Percentiles rank a stretch among this genome's conserved stretches.
Evolutionary conservation across 2,329 filamentous ascomycete species (phyloP).

Genomic region (Mycocentrospora acerina): DNA sequence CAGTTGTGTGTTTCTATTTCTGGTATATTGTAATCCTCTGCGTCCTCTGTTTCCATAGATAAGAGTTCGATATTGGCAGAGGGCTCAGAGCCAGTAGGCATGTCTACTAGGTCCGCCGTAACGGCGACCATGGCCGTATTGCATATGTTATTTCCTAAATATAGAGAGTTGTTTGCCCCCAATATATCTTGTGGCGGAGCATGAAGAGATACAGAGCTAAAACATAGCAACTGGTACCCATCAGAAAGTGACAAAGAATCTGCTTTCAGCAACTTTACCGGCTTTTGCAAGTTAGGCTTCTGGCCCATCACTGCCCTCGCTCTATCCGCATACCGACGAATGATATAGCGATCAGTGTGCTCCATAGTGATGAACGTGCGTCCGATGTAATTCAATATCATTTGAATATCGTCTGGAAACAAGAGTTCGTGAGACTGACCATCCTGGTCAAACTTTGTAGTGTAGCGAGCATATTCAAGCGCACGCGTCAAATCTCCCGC

Average conservation of each 20-base stretch:
- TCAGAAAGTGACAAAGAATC: too few relatives aligned
- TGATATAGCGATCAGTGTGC: neutral
- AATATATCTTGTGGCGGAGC: neutral
- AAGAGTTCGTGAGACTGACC: constrained; percentile 6
- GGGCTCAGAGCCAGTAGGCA: too few relatives aligned
- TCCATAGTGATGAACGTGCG: constrained; percentile 2
- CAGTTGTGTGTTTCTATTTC: too few relatives aligned
- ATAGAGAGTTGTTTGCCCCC: neutral
- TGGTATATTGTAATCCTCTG: too few relatives aligned
- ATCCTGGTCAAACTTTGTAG: constrained; percentile 3
- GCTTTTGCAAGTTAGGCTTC: neutral
- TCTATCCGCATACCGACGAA: neutral
- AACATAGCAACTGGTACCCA: too few relatives aligned
- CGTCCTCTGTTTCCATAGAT: too few relatives aligned
- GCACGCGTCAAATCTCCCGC: constrained; percentile 28
- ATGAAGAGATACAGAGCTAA: neutral
- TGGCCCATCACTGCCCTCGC: neutral
- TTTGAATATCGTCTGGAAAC: constrained; percentile 23
- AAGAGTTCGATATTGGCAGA: too few relatives aligned
- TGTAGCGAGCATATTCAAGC: constrained; percentile 16
- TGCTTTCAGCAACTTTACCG: neutral
- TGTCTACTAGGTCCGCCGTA: too few relatives aligned
- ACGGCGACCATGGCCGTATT: too few relatives aligned
- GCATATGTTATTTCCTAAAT: neutral
- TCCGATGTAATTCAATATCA: constrained; percentile 13